Evolutionary conservation across 768 basidiomycete genomes (phyloP), one percentile per base, ranked within the genome.

Genomic region (Russula earlei): DNA sequence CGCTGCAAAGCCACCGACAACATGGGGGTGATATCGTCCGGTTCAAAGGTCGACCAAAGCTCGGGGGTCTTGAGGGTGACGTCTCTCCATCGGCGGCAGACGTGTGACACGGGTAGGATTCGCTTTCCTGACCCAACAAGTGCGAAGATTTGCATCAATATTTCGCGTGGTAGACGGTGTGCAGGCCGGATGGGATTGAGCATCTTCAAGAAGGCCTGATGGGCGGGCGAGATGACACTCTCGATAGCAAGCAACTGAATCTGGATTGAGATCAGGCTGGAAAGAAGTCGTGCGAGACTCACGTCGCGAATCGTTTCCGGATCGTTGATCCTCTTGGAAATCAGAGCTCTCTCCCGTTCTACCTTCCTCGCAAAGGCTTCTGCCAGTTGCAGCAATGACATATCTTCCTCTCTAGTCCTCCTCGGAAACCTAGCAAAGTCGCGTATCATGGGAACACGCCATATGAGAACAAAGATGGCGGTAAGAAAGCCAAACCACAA

Each of bases 11-110:
- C 38, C 7, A 52, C 38, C 1, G 56, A 22, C 24, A 52, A 33
- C 56, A 57, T 57, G n/a, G 29, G 44, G 14, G 56, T 52, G 19
- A 57, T 46, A 22, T 57, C 56, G 10, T 57, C 56, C 5, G 50
- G 15, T 46, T 52, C 44, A 38, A 57, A 46, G 24, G 50, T 47
- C 11, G 51, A 41, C 56, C 56, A 58, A 15, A 58, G 45, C 31
- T 58, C 56, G 44, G 56, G 50, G 7, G 56, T 47, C n/a, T 47
- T 52, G 45, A 45, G 22, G 38, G 50, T 38, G 17, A 47, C n/a
- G 31, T 52, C 56, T 47, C 56, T 44, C 56, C 56, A 57, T 14
- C 49, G 50, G 14, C 33, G 56, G n/a, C 56, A 57, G 33, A 58
- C 56, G 11, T 58, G 56, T 19, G 56, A 58, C 19, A 58, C 40